A percentile compares a stretch with the other conserved stretches of the same genome.
phyloP scores from a whole-genome alignment of 108 stramenopile genomes.

The Nitzschia sp. region DNA sequence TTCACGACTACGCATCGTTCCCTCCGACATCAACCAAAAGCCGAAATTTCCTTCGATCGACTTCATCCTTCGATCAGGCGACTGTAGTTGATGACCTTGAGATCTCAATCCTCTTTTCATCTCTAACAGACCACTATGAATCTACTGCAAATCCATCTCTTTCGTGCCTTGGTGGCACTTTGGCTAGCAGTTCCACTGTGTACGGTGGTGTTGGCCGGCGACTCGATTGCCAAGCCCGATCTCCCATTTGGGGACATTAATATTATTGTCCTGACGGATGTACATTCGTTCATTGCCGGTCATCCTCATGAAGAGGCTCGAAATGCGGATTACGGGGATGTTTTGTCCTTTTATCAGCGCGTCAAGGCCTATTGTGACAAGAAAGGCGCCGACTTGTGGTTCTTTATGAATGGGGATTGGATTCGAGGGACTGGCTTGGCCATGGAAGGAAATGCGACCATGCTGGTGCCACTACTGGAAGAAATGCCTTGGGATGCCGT shows the following conservation, averaged over 20 bases:
- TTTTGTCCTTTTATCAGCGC: constrained; percentile 64
- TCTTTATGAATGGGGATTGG: constrained; percentile 65
- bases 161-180: not conserved
- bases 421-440: constrained; percentile 58
- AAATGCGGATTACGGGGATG: constrained; percentile 72
- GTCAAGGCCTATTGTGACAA: constrained; percentile 31
- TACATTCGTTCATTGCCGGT: constrained; percentile 67
- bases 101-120: no score
- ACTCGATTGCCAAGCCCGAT: constrained; percentile 12
- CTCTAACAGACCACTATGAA: no score
- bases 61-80: no score
- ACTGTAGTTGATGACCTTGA: no score
- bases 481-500: constrained; percentile 79
- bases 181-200: not conserved
- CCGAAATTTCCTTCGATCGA: no score
- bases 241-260: constrained; percentile 62
- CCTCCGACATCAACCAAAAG: no score
- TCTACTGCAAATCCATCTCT: no score
- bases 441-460: constrained; percentile 27
- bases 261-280: constrained; percentile 76
- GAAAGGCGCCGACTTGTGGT: constrained; percentile 31
- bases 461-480: constrained; percentile 60
- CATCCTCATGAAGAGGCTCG: constrained; percentile 56
- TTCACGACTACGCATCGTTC: no score
- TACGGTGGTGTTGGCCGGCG: not conserved